Conservation (phyloP, 768 basidiomycete genomes). For the Solioccasus polychromus region DNA sequence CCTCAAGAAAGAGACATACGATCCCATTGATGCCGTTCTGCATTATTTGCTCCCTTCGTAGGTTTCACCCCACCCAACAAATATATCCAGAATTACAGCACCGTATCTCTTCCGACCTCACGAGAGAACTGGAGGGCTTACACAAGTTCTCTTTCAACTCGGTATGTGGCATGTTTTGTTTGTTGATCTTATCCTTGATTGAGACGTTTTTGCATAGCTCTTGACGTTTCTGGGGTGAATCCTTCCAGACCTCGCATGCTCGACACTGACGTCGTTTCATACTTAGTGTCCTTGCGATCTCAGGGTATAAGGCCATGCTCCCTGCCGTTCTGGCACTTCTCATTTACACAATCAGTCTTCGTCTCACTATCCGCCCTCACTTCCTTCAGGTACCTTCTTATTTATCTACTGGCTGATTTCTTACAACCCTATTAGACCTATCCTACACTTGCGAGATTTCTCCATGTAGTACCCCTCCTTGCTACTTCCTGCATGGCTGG, state of each 20-base stretch:
- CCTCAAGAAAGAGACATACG: too few species aligned
- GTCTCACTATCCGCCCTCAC: conserved; percentile 6
- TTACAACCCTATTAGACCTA: too few species aligned
- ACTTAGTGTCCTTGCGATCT: conserved; percentile 13
- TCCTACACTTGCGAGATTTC: conserved; percentile 3
- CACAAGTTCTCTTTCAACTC: conserved; percentile 16
- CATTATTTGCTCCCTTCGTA: neutral
- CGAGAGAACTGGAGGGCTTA: conserved; percentile 4
- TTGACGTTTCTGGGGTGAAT: conserved; percentile 13
- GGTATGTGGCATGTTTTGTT: neutral
- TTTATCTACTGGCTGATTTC: too few species aligned
- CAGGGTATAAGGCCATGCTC: conserved; percentile 2
- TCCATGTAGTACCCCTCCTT: conserved; percentile 14
- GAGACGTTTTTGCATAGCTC: conserved; percentile 5
- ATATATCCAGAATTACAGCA: neutral
- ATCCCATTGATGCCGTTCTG: neutral
- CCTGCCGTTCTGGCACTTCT: conserved; percentile 14
- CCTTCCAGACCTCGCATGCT: neutral
- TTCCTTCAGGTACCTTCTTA: conserved; percentile 10
- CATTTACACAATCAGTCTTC: conserved; percentile 17
- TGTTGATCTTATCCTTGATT: neutral
- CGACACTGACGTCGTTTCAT: neutral
- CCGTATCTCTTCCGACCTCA: neutral
- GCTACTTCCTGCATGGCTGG: conserved; percentile 12
- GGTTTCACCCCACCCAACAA: neutral